A percentile compares a stretch with the other conserved stretches of the same genome.
phyloP scores from a whole-genome alignment of 2,329 filamentous ascomycete species.

The Ophiostoma tasmaniense region DNA sequence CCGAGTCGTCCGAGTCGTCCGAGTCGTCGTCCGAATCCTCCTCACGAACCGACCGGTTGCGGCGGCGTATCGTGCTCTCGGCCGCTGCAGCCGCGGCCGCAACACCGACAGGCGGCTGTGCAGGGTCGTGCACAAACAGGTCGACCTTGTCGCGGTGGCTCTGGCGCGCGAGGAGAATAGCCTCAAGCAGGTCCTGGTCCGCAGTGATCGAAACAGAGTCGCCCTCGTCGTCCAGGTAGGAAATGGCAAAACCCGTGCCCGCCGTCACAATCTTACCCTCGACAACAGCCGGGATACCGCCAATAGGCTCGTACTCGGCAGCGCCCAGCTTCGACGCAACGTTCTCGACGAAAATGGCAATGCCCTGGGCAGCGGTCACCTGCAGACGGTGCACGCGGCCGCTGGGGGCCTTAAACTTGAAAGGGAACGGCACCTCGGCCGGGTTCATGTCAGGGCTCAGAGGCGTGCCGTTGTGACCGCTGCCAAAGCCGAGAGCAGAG shows the following conservation, averaged over 20 bases:
- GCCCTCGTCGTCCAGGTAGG: slow-evolving; percentile 93
- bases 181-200: slow-evolving; percentile 84
- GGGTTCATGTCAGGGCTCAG: slow-evolving; percentile 42
- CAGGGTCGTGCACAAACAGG: slow-evolving; percentile 88
- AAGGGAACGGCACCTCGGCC: slow-evolving; percentile 77
- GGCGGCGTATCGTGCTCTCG: slow-evolving; percentile 20
- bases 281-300: slow-evolving; percentile 68
- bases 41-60: slow-evolving; percentile 35
- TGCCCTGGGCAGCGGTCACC: slow-evolving; percentile 68
- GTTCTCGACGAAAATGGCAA: slow-evolving; percentile 66
- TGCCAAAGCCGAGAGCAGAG: slow-evolving; percentile 40
- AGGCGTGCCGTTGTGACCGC: slow-evolving; percentile 25
- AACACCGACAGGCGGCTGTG: slow-evolving; percentile 65
- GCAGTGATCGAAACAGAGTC: slow-evolving; percentile 96
- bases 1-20: slow-evolving; percentile 45
- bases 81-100: slow-evolving; percentile 41
- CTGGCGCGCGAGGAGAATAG: slow-evolving; percentile 73
- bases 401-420: slow-evolving; percentile 98
- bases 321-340: slow-evolving; percentile 75
- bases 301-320: slow-evolving; percentile 68
- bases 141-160: slow-evolving; percentile 85
- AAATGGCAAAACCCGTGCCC: slow-evolving; percentile 77
- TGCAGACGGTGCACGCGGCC: slow-evolving; percentile 91
- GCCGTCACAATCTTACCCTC: slow-evolving; percentile 69
- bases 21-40: slow-evolving; percentile 28